These are phyloP conservation scores for Saturnispora saitoi DNA, from an alignment of 805 yeast genomes.

Conservation along the genomic window DNA sequence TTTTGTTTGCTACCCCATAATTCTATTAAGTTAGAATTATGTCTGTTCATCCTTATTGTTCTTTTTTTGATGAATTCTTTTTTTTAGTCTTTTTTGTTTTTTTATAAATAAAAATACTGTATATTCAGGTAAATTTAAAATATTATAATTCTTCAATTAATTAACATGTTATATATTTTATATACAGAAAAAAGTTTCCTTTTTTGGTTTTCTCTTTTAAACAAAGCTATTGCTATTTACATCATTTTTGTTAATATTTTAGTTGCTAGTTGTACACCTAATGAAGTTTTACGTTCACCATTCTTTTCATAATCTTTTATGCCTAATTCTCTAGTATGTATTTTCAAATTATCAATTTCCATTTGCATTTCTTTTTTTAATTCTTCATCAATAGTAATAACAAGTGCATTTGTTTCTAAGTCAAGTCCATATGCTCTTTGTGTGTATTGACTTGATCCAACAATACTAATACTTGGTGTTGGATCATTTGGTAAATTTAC, in stretches of 20 bases:
- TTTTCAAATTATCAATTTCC: slow-evolving; percentile 57
- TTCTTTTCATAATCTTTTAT: slow-evolving; percentile 49
- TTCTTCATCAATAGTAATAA: slow-evolving; percentile 58
- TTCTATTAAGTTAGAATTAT: background rate
- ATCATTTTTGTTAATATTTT: slow-evolving; percentile 50
- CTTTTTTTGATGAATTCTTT: too few species aligned
- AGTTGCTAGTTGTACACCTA: slow-evolving; percentile 62
- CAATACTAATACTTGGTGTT: slow-evolving; percentile 63
- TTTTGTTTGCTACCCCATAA: background rate
- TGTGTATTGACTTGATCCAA: slow-evolving; percentile 93
- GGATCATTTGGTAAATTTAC: slow-evolving; percentile 47
- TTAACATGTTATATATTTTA: too few species aligned
- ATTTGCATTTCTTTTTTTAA: slow-evolving; percentile 47
- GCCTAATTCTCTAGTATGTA: slow-evolving; percentile 42
- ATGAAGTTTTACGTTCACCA: slow-evolving; percentile 50
- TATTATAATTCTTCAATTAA: too few species aligned
- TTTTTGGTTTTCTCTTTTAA: too few species aligned
- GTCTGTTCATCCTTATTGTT: too few species aligned
- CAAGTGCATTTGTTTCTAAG: slow-evolving; percentile 77
- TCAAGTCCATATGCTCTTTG: slow-evolving; percentile 81
- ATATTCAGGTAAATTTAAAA: too few species aligned
- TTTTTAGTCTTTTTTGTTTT: too few species aligned
- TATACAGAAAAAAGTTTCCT: too few species aligned
- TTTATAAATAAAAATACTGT: too few species aligned
- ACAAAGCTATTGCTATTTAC: slow-evolving; percentile 4